A percentile compares a stretch with the other conserved stretches of the same genome.
These are phyloP conservation scores for Eremothecium gossypii DNA, from an alignment of 1,139 yeast species.

Conservation along the genomic window DNA sequence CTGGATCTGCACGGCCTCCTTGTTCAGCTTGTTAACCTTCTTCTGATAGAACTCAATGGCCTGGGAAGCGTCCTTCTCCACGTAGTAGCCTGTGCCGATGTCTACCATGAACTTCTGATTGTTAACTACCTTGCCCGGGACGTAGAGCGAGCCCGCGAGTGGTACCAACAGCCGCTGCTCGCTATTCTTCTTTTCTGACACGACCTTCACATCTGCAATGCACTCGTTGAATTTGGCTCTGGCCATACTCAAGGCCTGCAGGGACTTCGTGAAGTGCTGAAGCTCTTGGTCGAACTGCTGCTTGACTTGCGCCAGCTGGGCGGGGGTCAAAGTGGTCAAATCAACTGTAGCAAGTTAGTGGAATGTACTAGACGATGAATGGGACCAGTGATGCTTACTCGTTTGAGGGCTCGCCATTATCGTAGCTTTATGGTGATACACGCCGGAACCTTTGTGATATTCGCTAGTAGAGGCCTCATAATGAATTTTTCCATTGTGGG, in stretches of 20 bases:
- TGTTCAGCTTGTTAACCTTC: slow-evolving; percentile 63
- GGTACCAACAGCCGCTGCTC: slow-evolving; percentile 65
- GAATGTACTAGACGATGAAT: slow-evolving; percentile 9
- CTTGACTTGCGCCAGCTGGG: slow-evolving; percentile 77
- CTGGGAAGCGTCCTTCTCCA: slow-evolving; percentile 63
- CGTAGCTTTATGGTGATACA: no score
- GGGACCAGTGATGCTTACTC: slow-evolving; percentile 44
- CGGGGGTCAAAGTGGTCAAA: slow-evolving; percentile 62
- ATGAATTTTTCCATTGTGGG: no score
- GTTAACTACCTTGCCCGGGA: slow-evolving; percentile 68
- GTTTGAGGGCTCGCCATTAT: slow-evolving; percentile 37
- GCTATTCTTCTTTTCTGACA: slow-evolving; percentile 39
- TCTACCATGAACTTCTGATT: slow-evolving; percentile 75
- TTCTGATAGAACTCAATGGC: slow-evolving; percentile 65
- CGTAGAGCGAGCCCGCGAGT: slow-evolving; percentile 76
- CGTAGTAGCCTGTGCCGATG: slow-evolving; percentile 92
- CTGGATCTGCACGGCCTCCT: slow-evolving; percentile 66
- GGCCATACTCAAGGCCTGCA: slow-evolving; percentile 78
- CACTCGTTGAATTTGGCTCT: slow-evolving; percentile 79
- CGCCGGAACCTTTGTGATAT: slow-evolving; percentile 2
- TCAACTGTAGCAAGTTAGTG: slow-evolving; percentile 34
- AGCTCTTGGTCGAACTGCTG: slow-evolving; percentile 79
- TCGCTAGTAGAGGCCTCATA: no score
- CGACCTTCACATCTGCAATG: slow-evolving; percentile 53
- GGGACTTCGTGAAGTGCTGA: slow-evolving; percentile 75